Percentiles rank a stretch among this genome's conserved stretches.
Conservation (phyloP, 176 grass and related monocot genomes). For the Pontederia crassipes region DNA sequence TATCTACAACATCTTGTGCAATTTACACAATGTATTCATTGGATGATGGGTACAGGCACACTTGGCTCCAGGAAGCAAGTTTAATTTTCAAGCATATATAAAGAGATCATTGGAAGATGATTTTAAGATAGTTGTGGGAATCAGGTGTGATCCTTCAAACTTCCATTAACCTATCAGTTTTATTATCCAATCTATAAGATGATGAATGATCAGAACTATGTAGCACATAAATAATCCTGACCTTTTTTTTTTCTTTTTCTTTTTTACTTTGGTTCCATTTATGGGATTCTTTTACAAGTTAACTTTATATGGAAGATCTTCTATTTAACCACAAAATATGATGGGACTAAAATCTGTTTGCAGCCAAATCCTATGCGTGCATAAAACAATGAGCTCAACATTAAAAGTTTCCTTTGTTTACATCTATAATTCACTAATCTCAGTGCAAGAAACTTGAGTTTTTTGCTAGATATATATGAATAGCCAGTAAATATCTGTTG, state of each 20-base stretch:
- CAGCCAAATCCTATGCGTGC: too few relatives aligned
- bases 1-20: background rate
- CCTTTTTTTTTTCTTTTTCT: background rate
- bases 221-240: background rate
- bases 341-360: too few relatives aligned
- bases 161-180: background rate
- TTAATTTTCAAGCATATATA: conserved; percentile 19
- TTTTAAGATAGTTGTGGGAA: conserved; percentile 14
- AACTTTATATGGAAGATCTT: too few relatives aligned
- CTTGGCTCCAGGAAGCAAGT: conserved; percentile 15
- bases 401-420: too few relatives aligned
- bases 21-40: background rate
- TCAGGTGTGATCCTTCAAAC: conserved; percentile 3
- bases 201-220: background rate
- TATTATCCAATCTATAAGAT: background rate
- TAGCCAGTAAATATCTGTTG: background rate
- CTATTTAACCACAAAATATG: too few relatives aligned
- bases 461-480: background rate
- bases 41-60: conserved; percentile 3
- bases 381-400: too few relatives aligned
- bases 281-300: background rate
- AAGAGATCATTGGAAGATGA: conserved; percentile 14
- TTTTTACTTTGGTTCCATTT: background rate
- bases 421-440: too few relatives aligned
- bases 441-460: too few relatives aligned